Evolutionary conservation across 176 grass and related monocot species (phyloP).

Genomic region (Phyllostachys edulis): DNA sequence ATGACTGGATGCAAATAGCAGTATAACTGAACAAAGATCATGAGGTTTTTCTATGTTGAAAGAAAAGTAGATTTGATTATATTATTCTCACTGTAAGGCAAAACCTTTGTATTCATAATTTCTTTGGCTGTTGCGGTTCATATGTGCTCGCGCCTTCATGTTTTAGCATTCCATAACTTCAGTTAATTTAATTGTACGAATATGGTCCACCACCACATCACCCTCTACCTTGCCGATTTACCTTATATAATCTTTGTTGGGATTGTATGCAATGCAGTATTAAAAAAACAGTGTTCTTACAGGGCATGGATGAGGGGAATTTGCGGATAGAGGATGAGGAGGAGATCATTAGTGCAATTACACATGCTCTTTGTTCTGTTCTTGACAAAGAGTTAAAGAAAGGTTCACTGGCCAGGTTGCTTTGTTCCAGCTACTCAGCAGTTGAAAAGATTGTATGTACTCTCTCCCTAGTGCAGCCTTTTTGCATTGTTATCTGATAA

Average conservation of each 20-base stretch:
- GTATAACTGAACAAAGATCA: background rate
- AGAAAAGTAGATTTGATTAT: constrained; percentile 11
- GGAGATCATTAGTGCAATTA: constrained; percentile 76
- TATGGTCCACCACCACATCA: background rate
- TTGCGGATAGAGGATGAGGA: constrained; percentile 82
- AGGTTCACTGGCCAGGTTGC: constrained; percentile 72
- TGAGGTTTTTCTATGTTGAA: background rate
- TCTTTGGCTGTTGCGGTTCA: background rate
- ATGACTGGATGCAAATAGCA: background rate
- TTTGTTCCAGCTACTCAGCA: constrained; percentile 71
- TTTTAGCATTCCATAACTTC: background rate
- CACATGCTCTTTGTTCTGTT: constrained; percentile 66
- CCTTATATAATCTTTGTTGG: background rate
- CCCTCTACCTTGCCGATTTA: background rate
- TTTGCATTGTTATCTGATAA: constrained; percentile 12
- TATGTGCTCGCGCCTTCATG: background rate
- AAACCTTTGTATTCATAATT: background rate
- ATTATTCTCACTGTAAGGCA: background rate
- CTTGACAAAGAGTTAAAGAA: constrained; percentile 68
- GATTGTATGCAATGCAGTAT: constrained; percentile 33
- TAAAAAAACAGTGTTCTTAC: constrained; percentile 40
- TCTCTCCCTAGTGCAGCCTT: background rate
- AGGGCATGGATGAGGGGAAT: constrained; percentile 73
- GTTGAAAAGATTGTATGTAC: constrained; percentile 83
- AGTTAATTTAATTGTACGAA: background rate